These are phyloP conservation scores for Medicago lupulina DNA, from an alignment of 306 rosid genomes.

Conservation along the genomic window DNA sequence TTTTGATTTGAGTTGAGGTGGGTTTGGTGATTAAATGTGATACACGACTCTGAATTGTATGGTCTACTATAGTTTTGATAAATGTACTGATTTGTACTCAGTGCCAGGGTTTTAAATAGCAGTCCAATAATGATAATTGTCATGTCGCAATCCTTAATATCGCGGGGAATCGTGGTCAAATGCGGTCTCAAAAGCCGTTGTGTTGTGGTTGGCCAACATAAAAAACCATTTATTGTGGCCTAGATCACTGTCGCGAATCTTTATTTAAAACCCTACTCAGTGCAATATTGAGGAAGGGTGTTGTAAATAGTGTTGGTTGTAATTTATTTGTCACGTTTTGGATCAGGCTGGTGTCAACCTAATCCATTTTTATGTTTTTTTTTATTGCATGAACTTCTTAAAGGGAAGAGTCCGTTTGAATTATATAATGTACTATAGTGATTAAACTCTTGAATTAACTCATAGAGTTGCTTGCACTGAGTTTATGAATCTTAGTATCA, in stretches of 20 bases:
- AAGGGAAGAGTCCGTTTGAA: neutral
- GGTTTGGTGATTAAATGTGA: slow-evolving; percentile 12
- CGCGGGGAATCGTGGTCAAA: neutral
- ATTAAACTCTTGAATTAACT: neutral
- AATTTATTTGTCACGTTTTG: no score
- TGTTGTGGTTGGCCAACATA: neutral
- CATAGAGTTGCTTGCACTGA: neutral
- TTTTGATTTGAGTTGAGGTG: slow-evolving; percentile 11
- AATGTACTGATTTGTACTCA: slow-evolving; percentile 5
- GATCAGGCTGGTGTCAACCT: slow-evolving; percentile 6
- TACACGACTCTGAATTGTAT: slow-evolving; percentile 28
- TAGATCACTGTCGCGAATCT: neutral
- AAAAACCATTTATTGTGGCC: neutral
- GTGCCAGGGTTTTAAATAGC: neutral
- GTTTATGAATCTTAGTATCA: neutral
- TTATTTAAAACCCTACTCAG: no score
- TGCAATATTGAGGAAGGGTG: no score
- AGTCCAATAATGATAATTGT: neutral
- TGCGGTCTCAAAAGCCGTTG: neutral
- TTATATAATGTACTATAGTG: neutral
- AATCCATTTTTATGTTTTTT: neutral
- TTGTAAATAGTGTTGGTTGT: no score
- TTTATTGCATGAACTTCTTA: neutral
- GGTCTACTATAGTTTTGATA: neutral
- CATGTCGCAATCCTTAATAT: neutral